Percentiles rank a stretch among this genome's conserved stretches.
phyloP scores from a whole-genome alignment of 2,329 filamentous ascomycete genomes.

The Fusarium sp. region DNA sequence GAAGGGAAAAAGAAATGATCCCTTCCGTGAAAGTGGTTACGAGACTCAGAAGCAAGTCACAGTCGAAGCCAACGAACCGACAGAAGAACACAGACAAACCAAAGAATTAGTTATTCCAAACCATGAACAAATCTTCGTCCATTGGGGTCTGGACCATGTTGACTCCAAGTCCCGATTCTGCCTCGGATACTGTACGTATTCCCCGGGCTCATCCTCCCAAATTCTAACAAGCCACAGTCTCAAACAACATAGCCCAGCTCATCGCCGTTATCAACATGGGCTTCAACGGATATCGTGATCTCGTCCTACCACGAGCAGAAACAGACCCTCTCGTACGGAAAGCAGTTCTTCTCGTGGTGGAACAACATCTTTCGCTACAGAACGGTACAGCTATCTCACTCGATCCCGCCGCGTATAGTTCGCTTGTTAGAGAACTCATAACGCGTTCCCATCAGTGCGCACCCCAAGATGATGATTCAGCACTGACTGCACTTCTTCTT shows the following conservation, averaged over 20 bases:
- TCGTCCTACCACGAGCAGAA: constrained; percentile 39
- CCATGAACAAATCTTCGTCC: background rate
- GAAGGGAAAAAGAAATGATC: background rate
- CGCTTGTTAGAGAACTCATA: constrained; percentile 36
- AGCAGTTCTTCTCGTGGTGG: constrained; percentile 37
- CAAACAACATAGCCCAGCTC: constrained; percentile 42
- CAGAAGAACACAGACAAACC: background rate
- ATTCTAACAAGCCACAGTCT: constrained; percentile 22
- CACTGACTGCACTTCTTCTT: constrained; percentile 36
- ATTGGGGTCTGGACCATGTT: constrained; percentile 35
- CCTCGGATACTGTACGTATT: constrained; percentile 33
- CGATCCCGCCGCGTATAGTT: constrained; percentile 26
- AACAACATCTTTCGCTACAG: constrained; percentile 42
- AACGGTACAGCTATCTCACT: constrained; percentile 22
- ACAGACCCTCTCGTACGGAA: constrained; percentile 37
- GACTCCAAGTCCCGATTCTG: constrained; percentile 38
- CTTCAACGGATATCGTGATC: constrained; percentile 43
- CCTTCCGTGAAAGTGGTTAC: constrained; percentile 19
- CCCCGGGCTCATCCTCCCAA: accelerated
- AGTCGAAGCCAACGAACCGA: accelerated
- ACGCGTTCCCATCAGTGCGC: constrained; percentile 35
- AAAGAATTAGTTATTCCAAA: background rate
- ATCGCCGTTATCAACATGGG: constrained; percentile 45
- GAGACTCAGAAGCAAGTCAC: background rate
- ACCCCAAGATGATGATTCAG: constrained; percentile 41